Percentiles rank a stretch among this genome's conserved stretches.
Conservation (phyloP, 495 filamentous ascomycete species). For the Symbiotaphrina buchneri region DNA sequence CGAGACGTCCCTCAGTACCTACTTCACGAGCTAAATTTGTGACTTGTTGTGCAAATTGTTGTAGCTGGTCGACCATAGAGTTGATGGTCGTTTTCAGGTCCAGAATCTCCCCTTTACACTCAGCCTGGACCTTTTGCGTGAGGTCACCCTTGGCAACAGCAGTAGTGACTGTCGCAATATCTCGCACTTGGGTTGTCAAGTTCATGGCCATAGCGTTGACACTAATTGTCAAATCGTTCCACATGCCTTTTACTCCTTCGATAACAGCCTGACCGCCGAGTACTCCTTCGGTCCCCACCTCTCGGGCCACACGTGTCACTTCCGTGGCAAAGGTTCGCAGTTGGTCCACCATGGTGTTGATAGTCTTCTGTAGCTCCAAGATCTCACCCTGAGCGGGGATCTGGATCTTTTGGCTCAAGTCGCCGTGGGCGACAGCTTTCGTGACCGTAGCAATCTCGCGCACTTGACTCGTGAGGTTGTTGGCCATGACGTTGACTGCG, state of each 20-base stretch:
- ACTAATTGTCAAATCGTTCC: conserved; percentile 95
- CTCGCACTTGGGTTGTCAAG: conserved; percentile 89
- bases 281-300: conserved; percentile 94
- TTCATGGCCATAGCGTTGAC: conserved; percentile 98
- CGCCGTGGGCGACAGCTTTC: conserved; percentile 87
- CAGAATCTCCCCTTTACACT: conserved; percentile 90
- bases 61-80: conserved; percentile 94
- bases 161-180: conserved; percentile 97
- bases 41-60: conserved; percentile 92
- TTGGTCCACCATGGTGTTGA: conserved; percentile 99
- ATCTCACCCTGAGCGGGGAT: conserved; percentile 91
- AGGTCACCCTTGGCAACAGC: conserved; percentile 91
- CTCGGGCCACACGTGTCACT: conserved; percentile 86
- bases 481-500: conserved; percentile 92
- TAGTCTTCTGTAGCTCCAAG: conserved; percentile 86
- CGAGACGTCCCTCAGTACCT: conserved; percentile 86
- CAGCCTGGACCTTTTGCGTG: conserved; percentile 89
- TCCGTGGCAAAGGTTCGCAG: conserved; percentile 91
- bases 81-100: conserved; percentile 96
- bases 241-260: conserved; percentile 64
- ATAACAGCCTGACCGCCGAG: conserved; percentile 94
- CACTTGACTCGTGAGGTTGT: conserved; percentile 64
- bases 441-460: conserved; percentile 95
- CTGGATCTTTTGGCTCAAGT: conserved; percentile 90
- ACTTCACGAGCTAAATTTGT: conserved; percentile 96